Evolutionary conservation across 2,329 filamentous ascomycete species (phyloP), one percentile per base, ranked within the genome.

Genomic region (Dothistroma pini): DNA sequence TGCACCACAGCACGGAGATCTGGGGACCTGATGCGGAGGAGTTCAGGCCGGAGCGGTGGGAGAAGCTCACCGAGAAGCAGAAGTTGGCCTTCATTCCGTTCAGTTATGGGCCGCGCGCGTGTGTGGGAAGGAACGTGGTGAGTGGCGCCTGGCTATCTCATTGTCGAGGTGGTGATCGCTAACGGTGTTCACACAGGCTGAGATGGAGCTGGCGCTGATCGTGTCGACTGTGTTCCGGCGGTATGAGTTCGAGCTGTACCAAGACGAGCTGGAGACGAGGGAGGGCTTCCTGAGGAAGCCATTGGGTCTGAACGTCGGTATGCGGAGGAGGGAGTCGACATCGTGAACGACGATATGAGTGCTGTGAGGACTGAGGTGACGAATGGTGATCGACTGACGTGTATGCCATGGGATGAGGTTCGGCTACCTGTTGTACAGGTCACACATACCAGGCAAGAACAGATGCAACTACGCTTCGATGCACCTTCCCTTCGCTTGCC

Each of bases 51-150:
- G 75, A 77, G 61, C 67, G 75, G 6, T 77, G 74, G 64, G 80
- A 81, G 12, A 74, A 69, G 54, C 63, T 74, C 11, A 73, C 72
- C 1, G 72, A 73, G 58, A 70, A 63, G 51, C 74, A 75, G 65
- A 77, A 77, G 66, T 66, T 68, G 48, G 69, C 70, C 0, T 78
- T 77, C 61, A 76, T 77, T 52, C 75, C 75, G 7, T 79, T 79
- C 63, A 77, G 74, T 25, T 76, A 76, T 59, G 77, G 76, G 1
- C 76, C 77, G 8, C 69, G 77, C 14, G 74, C 76, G n/a, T 78
- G 77, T 59, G 75, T 78, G 34, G 76, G 76, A 3, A 72, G 75
- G 48, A 78, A 79, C 62, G 72, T 79, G 29, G 66, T 67, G 58
- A 62, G 66, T 66, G 12, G 34, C 16, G 29, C 16, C 14, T 35